These are phyloP conservation scores for Acanthamoeba lenticulata DNA, from an alignment of 208 protist genomes.

Conservation along the genomic window DNA sequence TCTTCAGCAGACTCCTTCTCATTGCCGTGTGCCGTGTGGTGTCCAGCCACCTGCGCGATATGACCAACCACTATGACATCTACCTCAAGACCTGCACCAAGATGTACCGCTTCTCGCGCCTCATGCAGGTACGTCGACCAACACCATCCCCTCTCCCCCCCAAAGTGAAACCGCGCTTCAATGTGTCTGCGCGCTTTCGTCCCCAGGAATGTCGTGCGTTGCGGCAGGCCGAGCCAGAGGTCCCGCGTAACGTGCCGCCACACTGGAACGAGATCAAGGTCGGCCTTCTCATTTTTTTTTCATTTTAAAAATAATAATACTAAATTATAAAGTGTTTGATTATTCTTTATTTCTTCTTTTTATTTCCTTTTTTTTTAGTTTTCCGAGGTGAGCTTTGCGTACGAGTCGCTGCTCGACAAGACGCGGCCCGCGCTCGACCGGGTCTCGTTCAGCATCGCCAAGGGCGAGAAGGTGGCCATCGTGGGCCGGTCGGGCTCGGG, in stretches of 20 bases:
- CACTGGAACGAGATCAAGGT: neutral
- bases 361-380: neutral
- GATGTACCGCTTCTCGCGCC: neutral
- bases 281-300: neutral
- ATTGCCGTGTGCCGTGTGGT: neutral
- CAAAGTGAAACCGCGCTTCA: neutral
- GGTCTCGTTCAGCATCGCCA: neutral
- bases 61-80: conserved; percentile 41
- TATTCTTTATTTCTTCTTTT: too few species aligned
- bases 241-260: neutral
- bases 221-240: neutral
- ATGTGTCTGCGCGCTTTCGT: too few species aligned
- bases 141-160: neutral
- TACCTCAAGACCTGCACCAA: conserved; percentile 40
- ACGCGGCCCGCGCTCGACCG: neutral
- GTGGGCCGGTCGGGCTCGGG: conserved; percentile 74
- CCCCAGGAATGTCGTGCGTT: neutral
- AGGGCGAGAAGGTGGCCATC: conserved; percentile 42
- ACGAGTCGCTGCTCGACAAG: neutral
- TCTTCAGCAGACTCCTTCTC: too few species aligned
- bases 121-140: neutral
- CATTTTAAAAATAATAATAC: neutral
- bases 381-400: neutral
- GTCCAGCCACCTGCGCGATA: neutral
- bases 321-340: neutral